Evolutionary conservation across 495 filamentous ascomycete genomes (phyloP), one percentile per base, ranked within the genome.

Genomic region (Xeromyces bisporus): DNA sequence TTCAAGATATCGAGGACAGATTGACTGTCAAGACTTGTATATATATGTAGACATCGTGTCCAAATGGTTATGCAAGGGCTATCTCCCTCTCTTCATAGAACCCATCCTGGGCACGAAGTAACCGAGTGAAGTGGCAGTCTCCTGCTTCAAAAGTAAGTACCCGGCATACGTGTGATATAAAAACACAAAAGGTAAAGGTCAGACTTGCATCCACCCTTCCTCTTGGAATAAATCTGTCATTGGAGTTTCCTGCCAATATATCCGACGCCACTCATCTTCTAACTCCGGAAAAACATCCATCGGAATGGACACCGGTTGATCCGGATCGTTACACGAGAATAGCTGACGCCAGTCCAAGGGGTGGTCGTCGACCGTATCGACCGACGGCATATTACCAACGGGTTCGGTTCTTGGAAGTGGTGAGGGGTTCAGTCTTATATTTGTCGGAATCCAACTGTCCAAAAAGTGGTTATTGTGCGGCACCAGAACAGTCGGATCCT

Each of bases 261-360:
- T 54, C 35, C 62, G 57, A 11, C 60, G 51, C 60, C 60, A 64
- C 38, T 64, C 60, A 17, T 64, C 55, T 39, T 64, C 60, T 23
- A 64, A 35, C 28, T 62, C 57, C 10, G 54, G 46, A 0, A 62
- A 36, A 7, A 53, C 56, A 18, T 62, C 60, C 20, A 58, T 43
- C 8, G 51, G 37, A 38, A 57, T 53, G 5, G 57, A 56, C 5
- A 53, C 43, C 3, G 60, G 51, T 15, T 60, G 46, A 18, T 62
- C 57, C 13, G 50, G 34, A 30, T 61, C 58, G 3, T 54, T 44
- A 30, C 59, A 64, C 8, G 58, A 54, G 37, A 64, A 64, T 4
- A 64, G 44, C 31, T 62, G 57, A 26, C 56, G 52, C 60, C 60
- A 64, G 32, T 64, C 60, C 16, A 57, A 45, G 14, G 50, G 37